Base-by-base conservation (phyloP, 805 yeast species). In the Ogataea glucozyma region DNA sequence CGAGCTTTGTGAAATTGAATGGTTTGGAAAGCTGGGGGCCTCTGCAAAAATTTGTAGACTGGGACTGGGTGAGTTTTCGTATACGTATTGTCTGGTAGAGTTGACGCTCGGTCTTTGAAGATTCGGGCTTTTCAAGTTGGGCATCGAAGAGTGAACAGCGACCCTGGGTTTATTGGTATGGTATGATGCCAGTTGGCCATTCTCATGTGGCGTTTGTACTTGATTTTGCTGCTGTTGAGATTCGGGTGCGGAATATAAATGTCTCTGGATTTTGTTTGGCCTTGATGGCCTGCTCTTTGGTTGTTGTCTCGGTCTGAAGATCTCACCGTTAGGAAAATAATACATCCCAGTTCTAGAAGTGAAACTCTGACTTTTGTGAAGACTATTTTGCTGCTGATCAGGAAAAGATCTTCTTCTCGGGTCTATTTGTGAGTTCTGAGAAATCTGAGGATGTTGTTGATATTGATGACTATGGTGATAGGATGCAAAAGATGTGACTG, bases 291-390 rank as follows among this genome's bases (percentile, higher is more conserved):
- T 60, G 35, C 63, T 67, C n/a, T 63, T 44, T 2, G 74, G 74
- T 10, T 66, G 62, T 32, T 54, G 58, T 29, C 79, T 55, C 2
- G 80, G 80, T 26, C 73, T 60, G 55, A 75, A 76, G 2, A 74
- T 66, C 52, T 76, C 81, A 37, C 81, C 81, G 54, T 76, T 75
- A 12, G 80, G 80, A 53, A 76, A 76, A 47, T 63, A 69, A 38
- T 53, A 58, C 49, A 44, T 46, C 3, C 56, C 54, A n/a, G 16
- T 34, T 16, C 27, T 12, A 3, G 38, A 34, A 9, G 29, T 10
- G 20, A 16, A 34, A 14, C 38, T 34, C 16, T 34, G 38, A 11
- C 38, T 34, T 22, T 34, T 23, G 27, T 16, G 27, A 5, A 31
- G 6, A 11, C 7, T 6, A 27, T 27, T 9, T 24, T 22, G 35